phyloP scores from a whole-genome alignment of 2,329 filamentous ascomycete genomes.

The Rugonectria rugulosa region DNA sequence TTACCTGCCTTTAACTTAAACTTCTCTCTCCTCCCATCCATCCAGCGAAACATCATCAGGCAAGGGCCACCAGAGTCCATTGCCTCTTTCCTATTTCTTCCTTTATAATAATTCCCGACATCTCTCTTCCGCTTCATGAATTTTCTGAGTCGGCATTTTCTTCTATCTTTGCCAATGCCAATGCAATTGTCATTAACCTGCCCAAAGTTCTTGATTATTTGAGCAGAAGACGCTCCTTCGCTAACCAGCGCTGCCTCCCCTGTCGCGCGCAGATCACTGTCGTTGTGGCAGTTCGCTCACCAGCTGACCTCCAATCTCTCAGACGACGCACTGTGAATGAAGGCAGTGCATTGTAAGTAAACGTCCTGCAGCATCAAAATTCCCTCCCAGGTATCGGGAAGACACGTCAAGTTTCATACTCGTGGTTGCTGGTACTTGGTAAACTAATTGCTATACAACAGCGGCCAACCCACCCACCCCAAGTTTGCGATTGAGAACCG shows the following conservation, averaged over 20 bases:
- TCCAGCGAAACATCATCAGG: conserved; percentile 2
- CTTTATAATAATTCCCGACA: neutral
- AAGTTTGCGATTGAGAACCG: conserved; percentile 8
- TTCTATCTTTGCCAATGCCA: neutral
- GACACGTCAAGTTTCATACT: too few relatives aligned
- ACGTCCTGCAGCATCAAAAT: neutral
- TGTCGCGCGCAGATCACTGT: neutral
- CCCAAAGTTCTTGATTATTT: neutral
- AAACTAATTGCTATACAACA: conserved; percentile 3
- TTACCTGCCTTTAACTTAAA: conserved; percentile 14
- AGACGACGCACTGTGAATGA: neutral
- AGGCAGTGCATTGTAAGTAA: neutral
- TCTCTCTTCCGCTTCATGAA: neutral
- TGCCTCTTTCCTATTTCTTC: neutral
- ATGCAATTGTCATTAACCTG: neutral
- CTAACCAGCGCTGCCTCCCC: neutral
- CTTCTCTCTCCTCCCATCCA: conserved; percentile 17
- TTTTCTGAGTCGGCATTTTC: neutral
- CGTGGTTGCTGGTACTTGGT: neutral
- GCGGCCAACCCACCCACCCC: neutral
- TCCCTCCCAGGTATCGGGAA: neutral
- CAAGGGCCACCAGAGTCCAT: neutral
- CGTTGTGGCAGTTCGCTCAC: neutral
- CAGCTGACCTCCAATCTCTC: neutral
- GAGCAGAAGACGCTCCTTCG: conserved; percentile 4